phyloP scores from a whole-genome alignment of 202 grass and related monocot species.

The Elaeis oleifera region DNA sequence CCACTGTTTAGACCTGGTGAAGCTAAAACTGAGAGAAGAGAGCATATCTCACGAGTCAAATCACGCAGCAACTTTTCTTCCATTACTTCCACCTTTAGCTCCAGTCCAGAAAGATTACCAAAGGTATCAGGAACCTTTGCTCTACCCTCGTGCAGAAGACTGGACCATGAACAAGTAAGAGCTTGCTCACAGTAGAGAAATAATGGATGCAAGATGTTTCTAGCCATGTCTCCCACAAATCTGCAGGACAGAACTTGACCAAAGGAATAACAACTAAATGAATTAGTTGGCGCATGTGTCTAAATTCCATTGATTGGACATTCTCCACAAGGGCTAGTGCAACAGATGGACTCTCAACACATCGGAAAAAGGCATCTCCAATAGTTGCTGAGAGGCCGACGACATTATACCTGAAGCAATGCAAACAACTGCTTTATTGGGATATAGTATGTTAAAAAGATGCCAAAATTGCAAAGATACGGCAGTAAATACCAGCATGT shows the following conservation, averaged over 20 bases:
- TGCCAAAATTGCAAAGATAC: background rate
- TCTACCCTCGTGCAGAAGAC: conserved; percentile 69
- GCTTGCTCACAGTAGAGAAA: conserved; percentile 76
- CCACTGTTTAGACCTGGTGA: conserved; percentile 64
- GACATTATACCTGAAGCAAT: conserved; percentile 74
- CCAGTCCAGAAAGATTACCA: conserved; percentile 82
- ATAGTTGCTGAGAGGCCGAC: conserved; percentile 73
- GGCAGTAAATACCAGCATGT: background rate
- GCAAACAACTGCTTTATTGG: background rate
- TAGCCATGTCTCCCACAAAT: conserved; percentile 55
- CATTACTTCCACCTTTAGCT: conserved; percentile 95
- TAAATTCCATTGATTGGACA: conserved; percentile 86
- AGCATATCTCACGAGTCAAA: conserved; percentile 93
- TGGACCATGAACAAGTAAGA: conserved; percentile 79
- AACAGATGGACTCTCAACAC: conserved; percentile 52
- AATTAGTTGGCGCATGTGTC: conserved; percentile 85
- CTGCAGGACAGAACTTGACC: conserved; percentile 66
- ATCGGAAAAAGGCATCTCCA: conserved; percentile 75
- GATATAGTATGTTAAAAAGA: background rate
- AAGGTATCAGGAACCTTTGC: conserved; percentile 82
- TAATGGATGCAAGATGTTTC: conserved; percentile 75
- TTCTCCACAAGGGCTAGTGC: conserved; percentile 69
- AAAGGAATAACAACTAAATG: conserved; percentile 84
- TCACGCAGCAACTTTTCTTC: conserved; percentile 93
- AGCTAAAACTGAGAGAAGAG: conserved; percentile 64